Evolutionary conservation across 352 stramenopile species (phyloP), one percentile per base, ranked within the genome.

Genomic region (Elongisporangium anandrum): DNA sequence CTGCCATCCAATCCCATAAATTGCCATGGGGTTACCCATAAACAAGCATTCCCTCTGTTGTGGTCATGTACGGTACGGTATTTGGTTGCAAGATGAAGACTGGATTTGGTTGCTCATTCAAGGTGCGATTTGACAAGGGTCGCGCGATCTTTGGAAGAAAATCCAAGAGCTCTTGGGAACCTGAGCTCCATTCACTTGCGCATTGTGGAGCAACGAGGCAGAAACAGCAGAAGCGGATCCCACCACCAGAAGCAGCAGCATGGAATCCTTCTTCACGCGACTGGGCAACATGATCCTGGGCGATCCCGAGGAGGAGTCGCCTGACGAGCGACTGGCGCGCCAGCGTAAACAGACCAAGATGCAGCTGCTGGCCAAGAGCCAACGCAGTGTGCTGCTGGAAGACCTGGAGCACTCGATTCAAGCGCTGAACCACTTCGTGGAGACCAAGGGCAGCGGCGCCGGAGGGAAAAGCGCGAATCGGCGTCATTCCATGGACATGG

Each of bases 331-430:
- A 13, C 66, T 75, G 21, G 49, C 75, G 50, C 70, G 77, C 0
- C 69, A 80, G 20, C 77, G 79, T 23, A 69, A 78, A 52, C 71
- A 79, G 45, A 67, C 77, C 29, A 85, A 88, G 70, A 66, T 72
- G 19, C 73, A 85, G 57, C 66, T 92, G 51, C 73, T 92, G 39
- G 72, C 80, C 69, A 90, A 91, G 60, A 89, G 77, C 54, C 80
- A 94, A 60, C 81, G 85, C 57, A 69, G 69, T 39, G 83, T 92
- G 54, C 77, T 94, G 34, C 81, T 94, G 50, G 85, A 94, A 45
- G 85, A 94, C 62, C 73, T 94, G 5, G 84, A 94, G 67, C 74
- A 69, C 55, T 77, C 80, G 2, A 72, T 94, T 41, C 68, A 75
- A 21, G 73, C 77, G 9, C 62, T 94, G 34, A 65, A 73, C 20